Percentiles rank a stretch among this genome's conserved stretches.
Evolutionary conservation across 2,329 filamentous ascomycete genomes (phyloP).

Genomic region (Exophiala bonariae): DNA sequence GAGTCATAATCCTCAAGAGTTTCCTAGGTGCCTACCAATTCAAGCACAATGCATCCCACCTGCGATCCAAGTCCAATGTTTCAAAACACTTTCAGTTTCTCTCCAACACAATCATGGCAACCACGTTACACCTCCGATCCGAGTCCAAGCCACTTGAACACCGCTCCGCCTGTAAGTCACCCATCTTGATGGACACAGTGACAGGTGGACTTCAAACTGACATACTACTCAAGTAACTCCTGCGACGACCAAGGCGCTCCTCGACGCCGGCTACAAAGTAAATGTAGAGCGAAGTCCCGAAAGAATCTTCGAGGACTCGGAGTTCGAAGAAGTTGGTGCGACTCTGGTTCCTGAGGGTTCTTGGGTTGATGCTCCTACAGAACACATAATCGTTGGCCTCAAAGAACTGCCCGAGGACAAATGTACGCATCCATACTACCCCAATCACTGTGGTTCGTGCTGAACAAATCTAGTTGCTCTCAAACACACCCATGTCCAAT

Average conservation of each 20-base stretch:
- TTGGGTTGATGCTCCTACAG: constrained; percentile 67
- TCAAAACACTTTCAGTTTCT: no score
- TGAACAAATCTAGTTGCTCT: constrained; percentile 54
- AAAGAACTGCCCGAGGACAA: constrained; percentile 75
- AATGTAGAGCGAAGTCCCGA: constrained; percentile 67
- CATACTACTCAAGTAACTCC: constrained; percentile 36
- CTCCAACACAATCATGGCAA: constrained; percentile 26
- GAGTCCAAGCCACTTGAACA: constrained; percentile 29
- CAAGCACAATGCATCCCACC: no score
- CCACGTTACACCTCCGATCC: constrained; percentile 26
- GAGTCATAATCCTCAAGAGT: no score
- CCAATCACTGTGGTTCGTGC: constrained; percentile 1
- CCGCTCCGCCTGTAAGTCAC: constrained; percentile 24
- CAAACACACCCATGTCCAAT: constrained; percentile 71
- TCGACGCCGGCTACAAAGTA: constrained; percentile 69
- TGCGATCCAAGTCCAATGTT: no score
- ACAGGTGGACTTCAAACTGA: no score
- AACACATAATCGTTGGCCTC: constrained; percentile 72
- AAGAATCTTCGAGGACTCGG: constrained; percentile 59
- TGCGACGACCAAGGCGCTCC: constrained; percentile 59
- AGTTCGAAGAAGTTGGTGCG: constrained; percentile 65
- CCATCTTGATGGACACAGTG: background rate
- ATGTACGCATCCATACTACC: constrained; percentile 1
- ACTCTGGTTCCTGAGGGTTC: constrained; percentile 65
- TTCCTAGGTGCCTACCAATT: no score